A percentile compares a stretch with the other conserved stretches of the same genome.
These are phyloP conservation scores for Trichoderma sp. DNA, from an alignment of 2,329 filamentous ascomycete genomes.

Conservation along the genomic window DNA sequence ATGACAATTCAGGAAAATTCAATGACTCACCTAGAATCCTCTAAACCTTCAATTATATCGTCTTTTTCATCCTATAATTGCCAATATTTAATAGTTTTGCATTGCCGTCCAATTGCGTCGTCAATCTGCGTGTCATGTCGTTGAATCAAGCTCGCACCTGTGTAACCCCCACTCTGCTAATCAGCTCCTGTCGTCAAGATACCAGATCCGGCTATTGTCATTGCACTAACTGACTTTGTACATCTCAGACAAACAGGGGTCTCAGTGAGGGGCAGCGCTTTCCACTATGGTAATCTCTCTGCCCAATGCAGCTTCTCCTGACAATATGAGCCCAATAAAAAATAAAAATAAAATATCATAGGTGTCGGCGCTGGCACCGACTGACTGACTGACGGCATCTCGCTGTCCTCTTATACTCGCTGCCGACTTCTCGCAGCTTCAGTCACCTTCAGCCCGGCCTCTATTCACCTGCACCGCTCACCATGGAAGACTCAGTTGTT, in stretches of 20 bases:
- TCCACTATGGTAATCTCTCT: neutral
- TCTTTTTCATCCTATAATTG: neutral
- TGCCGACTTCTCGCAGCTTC: neutral
- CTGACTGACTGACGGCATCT: neutral
- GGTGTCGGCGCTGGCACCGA: neutral
- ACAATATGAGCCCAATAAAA: neutral
- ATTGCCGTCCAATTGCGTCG: neutral
- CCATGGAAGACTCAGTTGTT: slow-evolving; percentile 5
- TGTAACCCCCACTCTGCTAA: slow-evolving; percentile 6
- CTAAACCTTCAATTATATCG: neutral
- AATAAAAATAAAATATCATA: neutral
- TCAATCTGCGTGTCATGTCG: slow-evolving; percentile 1
- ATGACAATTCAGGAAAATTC: neutral
- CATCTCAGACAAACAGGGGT: neutral
- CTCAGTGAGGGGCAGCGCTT: neutral
- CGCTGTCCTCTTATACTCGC: neutral
- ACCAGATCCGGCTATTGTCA: slow-evolving; percentile 1
- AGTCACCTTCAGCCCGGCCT: neutral
- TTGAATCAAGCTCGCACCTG: slow-evolving; percentile 17
- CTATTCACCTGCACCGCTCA: neutral
- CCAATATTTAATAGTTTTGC: neutral
- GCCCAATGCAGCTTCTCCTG: slow-evolving; percentile 3
- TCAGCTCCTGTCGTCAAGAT: slow-evolving; percentile 9
- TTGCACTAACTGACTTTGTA: slow-evolving; percentile 7
- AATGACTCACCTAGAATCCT: neutral